These are phyloP conservation scores for Neonectria ditissima DNA, from an alignment of 2,329 filamentous ascomycete species.

Conservation along the genomic window DNA sequence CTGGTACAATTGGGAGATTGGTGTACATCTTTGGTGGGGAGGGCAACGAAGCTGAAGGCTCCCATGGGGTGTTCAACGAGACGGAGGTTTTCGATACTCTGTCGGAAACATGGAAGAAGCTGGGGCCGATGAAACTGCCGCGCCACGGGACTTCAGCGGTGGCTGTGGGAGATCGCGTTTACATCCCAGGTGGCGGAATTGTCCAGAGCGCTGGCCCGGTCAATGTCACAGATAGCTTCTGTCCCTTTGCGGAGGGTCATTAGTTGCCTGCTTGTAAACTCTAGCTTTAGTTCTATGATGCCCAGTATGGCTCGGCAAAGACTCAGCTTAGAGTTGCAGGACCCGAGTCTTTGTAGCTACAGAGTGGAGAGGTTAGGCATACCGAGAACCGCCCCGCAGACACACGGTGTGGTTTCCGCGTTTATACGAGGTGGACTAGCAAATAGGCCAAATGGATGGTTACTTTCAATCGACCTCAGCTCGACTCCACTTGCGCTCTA, in stretches of 20 bases:
- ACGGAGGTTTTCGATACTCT: conserved; percentile 46
- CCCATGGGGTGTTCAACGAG: conserved; percentile 45
- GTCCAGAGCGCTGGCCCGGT: conserved; percentile 34
- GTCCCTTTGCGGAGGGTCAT: background rate
- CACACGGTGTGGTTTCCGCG: too few relatives aligned
- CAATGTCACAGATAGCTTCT: conserved; percentile 31
- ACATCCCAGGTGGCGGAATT: conserved; percentile 52
- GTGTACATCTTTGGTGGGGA: conserved; percentile 55
- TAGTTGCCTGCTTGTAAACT: too few relatives aligned
- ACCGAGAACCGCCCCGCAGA: too few relatives aligned
- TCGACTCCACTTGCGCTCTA: too few relatives aligned
- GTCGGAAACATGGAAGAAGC: conserved; percentile 44
- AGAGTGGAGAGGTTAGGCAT: too few relatives aligned
- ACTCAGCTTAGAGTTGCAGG: too few relatives aligned
- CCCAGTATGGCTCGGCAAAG: too few relatives aligned
- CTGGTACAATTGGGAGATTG: conserved; percentile 40
- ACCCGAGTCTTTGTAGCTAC: too few relatives aligned
- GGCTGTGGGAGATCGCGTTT: conserved; percentile 43
- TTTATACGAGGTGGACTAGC: too few relatives aligned
- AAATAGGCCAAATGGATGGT: too few relatives aligned
- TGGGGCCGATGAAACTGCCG: conserved; percentile 47
- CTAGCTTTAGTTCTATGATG: too few relatives aligned
- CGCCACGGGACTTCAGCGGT: conserved; percentile 50
- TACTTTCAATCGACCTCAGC: too few relatives aligned
- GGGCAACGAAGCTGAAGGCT: conserved; percentile 42